Base-by-base conservation (phyloP, 805 yeast species). In the Cyberlindnera euphorbiae region DNA sequence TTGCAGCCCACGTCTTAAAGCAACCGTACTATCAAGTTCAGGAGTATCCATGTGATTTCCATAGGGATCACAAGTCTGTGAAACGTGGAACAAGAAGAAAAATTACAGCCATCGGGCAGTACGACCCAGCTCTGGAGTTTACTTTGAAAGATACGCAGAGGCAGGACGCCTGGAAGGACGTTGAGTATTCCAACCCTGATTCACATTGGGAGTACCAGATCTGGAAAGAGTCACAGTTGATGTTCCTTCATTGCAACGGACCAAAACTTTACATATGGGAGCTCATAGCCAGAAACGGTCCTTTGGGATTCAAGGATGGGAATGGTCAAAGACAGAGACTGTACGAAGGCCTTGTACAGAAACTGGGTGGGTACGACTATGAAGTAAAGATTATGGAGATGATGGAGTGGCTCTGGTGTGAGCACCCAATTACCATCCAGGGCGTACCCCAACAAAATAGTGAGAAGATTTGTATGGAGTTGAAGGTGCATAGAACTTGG, bases 1-100 rank as follows among this genome's bases (percentile, higher is more conserved):
- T 77, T 4, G 82, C 82, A 0, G 77, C 82, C 3, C 65, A 68
- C 32, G 79, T 61, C 0, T 49, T 71, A 50, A 44, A 53, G 0
- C 58, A 63, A 30, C 65, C 69, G 3, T 72, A 64, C 56, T 66
- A 61, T 52, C 79, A 74, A 53, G 63, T 66, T 6, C 47, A 53
- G 31, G 50, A 52, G 6, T 39, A 28, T 13, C 14, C 46, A 4
- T 33, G 41, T 28, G 50, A 46, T 25, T 46, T 38, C 40, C 44
- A 41, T 17, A 28, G 35, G 14, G 17, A 34, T 8, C 41, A 39
- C 19, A 17, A 14, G 3, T 26, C 13, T 3, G 33, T 42, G 10
- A 44, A 50, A 28, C 47, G 58, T 4, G 49, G 49, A 12, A 51
- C 61, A 2, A 43, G 39, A 26, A 31, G 44, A 17, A 27, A 30